Base-by-base conservation (phyloP, 2,329 filamentous ascomycete species). In the Pezicula rhizophila region DNA sequence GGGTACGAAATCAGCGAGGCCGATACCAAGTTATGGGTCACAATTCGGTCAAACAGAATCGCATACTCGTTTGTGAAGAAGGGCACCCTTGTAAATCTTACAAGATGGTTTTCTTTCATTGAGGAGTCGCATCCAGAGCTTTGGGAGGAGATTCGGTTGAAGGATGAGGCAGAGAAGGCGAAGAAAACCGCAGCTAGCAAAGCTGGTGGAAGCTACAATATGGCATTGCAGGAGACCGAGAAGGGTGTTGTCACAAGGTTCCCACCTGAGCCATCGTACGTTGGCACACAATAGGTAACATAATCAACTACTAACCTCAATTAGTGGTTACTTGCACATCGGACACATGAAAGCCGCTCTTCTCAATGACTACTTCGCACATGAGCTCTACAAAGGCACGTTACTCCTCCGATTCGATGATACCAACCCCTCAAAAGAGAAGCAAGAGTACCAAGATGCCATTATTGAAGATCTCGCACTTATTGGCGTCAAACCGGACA, bases 371-470 rank as follows among this genome's bases (percentile, higher is more conserved):
- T 97, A 95, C 76, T 97, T 97, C 60, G 92, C 90, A 40, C 90
- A 96, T 68, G 85, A 90, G 66, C 87, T 89, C 60, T 95, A 95
- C 75, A 84, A 92, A 52, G 93, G 93, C 62, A 95, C 86, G 61
- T 77, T 99, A 60, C 83, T 95, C 51, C 80, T 97, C 44, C 87
- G 93, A 52, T 93, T 99, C 64, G 93, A 99, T 66, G 93, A 99
- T 65, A 99, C 93, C 49, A 99, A 99, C 70, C 93, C 93, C 7
- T 84, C 87, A 52, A 97, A 97, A 68, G 93, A 99, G 76, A 96
- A 95, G 74, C 84, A 92, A 66, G 93, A 97, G 72, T 99, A 85
- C 67, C 85, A 97, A 66, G 90, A 97, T 69, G 80, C 90, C 5
- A 99, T 99, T 54, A 76, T 96, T 35, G 86, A 96, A 72, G 93